Conservation (phyloP, 2,329 filamentous ascomycete genomes). For the Teratosphaeria pseudoeucalypti region DNA sequence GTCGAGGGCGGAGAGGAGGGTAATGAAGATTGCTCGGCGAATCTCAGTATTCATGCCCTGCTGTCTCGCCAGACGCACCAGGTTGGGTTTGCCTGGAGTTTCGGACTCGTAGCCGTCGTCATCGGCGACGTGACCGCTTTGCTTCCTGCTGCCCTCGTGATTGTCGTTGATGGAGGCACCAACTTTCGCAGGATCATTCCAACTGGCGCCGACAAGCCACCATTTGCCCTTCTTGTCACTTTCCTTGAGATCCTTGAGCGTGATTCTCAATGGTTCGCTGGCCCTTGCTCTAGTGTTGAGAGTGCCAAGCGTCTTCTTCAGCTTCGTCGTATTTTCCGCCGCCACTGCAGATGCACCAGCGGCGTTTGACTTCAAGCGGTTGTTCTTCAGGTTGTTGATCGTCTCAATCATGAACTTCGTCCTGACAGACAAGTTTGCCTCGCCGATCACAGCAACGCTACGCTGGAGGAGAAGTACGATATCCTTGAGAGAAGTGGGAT, state of each 20-base stretch:
- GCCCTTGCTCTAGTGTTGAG: slow-evolving; percentile 53
- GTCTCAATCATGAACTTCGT: slow-evolving; percentile 98
- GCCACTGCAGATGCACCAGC: slow-evolving; percentile 59
- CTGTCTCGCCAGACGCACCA: slow-evolving; percentile 59
- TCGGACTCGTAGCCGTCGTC: slow-evolving; percentile 15
- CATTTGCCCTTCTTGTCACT: slow-evolving; percentile 86
- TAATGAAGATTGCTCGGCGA: slow-evolving; percentile 82
- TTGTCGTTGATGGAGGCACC: slow-evolving; percentile 4
- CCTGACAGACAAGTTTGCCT: slow-evolving; percentile 65
- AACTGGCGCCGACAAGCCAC: slow-evolving; percentile 98
- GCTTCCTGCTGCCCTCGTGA: slow-evolving; percentile 4
- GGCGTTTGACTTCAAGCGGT: slow-evolving; percentile 67
- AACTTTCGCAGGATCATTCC: slow-evolving; percentile 40
- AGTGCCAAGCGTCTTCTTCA: slow-evolving; percentile 78
- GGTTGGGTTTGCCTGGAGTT: slow-evolving; percentile 42
- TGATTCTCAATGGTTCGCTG: slow-evolving; percentile 71
- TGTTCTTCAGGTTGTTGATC: slow-evolving; percentile 90
- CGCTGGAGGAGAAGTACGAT: slow-evolving; percentile 73
- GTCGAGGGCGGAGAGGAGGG: slow-evolving; percentile 76
- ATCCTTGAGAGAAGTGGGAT: slow-evolving; percentile 77
- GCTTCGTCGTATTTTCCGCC: slow-evolving; percentile 72
- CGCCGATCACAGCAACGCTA: slow-evolving; percentile 55
- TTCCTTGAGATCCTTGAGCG: slow-evolving; percentile 70
- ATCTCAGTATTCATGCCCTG: slow-evolving; percentile 82
- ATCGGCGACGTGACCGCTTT: slow-evolving; percentile 12